phyloP scores from a whole-genome alignment of 2,329 filamentous ascomycete genomes.

The Talaromyces albobiverticillius region DNA sequence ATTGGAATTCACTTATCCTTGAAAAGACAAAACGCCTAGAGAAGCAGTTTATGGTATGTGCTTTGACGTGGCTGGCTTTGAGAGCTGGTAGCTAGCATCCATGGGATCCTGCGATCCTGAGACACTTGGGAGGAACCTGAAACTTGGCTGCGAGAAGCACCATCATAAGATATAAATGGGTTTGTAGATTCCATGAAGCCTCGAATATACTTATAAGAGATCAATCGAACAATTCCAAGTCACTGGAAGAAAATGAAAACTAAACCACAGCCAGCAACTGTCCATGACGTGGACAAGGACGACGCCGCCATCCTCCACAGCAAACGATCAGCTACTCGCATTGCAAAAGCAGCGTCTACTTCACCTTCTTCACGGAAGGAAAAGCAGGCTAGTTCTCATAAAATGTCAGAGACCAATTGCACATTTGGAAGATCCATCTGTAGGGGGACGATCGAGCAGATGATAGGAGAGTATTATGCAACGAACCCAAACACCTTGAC shows the following conservation, averaged over 20 bases:
- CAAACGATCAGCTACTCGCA: neutral
- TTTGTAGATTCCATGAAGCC: neutral
- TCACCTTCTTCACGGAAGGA: neutral
- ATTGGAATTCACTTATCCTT: too few species aligned
- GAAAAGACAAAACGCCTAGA: too few species aligned
- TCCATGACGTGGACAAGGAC: constrained; percentile 1
- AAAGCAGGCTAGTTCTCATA: neutral
- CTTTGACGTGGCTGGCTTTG: neutral
- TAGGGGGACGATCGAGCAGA: constrained; percentile 15
- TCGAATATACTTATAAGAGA: neutral
- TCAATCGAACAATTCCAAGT: neutral
- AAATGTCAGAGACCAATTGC: neutral
- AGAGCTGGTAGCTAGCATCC: neutral
- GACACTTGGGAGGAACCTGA: neutral
- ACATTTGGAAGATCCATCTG: constrained; percentile 13
- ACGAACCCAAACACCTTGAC: constrained; percentile 10
- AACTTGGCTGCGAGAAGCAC: neutral
- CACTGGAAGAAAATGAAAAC: neutral
- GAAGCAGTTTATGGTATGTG: too few species aligned
- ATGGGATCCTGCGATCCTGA: neutral
- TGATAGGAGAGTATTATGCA: constrained; percentile 12
- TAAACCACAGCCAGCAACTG: constrained; percentile 2
- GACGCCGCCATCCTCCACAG: neutral
- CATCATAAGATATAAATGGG: neutral
- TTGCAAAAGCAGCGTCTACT: constrained; percentile 1